Base-by-base conservation (phyloP, 1,284 basidiomycete genomes). In the Cystodermella granulosa region DNA sequence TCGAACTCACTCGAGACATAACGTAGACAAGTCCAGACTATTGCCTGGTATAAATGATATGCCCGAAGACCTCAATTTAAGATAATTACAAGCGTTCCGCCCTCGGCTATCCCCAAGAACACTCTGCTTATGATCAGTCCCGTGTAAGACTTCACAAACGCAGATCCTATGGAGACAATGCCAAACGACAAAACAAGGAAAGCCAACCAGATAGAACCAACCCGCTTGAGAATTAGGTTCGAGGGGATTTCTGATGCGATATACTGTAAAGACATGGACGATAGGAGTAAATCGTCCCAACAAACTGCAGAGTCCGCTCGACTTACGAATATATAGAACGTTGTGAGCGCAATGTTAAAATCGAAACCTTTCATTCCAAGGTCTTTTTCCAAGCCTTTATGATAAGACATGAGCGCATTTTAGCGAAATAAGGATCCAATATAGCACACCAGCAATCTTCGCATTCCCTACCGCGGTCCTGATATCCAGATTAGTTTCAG, bases 61-160 rank as follows among this genome's bases (percentile, higher is more conserved):
- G n/a, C n/a, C n/a, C n/a, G n/a, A n/a, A n/a, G n/a, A n/a, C n/a
- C n/a, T n/a, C n/a, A n/a, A n/a, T 13, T n/a, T 44, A 41, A 28
- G 18, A 39, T 4, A 50, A 63, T 43, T 26, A 72, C 70, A 57
- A 77, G 58, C 16, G 75, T 74, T 8, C 75, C 76, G 24, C 73
- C 73, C 55, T 77, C 75, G 16, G 68, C 66, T 5, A 77, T 59
- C 31, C 74, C 75, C 15, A 77, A 59, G 50, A 76, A 69, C 2
- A 75, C 63, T 26, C 75, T 60, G 2, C 71, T 75, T 5, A 65
- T 63, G n/a, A 77, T 57, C 16, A 77, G 54, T 3, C 68, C 69
- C 4, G 53, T 48, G 48, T 69, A 75, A 22, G 61, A 67, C 26
- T 65, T 59, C 35, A 75, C 64, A 39, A 76, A 76, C 0, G 74